These are phyloP conservation scores for Thermomucor indicae-seudaticae DNA, from an alignment of 371 early-diverging fungal genomes.

Conservation along the genomic window DNA sequence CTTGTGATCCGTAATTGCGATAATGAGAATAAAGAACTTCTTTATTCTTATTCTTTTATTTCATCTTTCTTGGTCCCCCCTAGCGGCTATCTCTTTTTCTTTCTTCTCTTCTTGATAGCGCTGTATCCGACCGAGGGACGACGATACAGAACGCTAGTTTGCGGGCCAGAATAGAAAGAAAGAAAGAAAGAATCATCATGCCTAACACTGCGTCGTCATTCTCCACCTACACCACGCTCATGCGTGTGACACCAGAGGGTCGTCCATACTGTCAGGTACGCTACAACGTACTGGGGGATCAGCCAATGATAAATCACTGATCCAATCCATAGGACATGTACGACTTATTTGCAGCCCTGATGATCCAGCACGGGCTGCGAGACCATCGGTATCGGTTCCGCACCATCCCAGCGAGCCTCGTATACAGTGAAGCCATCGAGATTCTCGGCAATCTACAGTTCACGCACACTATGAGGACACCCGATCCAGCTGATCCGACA, in stretches of 20 bases:
- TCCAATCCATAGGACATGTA: conserved; percentile 26
- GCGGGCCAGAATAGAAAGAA: neutral
- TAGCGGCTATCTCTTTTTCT: neutral
- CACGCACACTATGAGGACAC: conserved; percentile 45
- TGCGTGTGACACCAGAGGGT: conserved; percentile 32
- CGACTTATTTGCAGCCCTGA: conserved; percentile 41
- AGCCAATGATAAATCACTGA: neutral
- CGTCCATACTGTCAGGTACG: conserved; percentile 32
- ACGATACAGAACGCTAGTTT: too few species aligned
- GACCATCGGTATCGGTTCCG: conserved; percentile 49
- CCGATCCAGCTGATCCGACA: conserved; percentile 45
- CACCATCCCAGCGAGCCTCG: conserved; percentile 49
- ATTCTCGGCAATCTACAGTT: conserved; percentile 46
- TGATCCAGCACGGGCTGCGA: conserved; percentile 32
- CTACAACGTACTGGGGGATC: neutral
- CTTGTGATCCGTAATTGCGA: too few species aligned
- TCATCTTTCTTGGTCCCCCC: neutral
- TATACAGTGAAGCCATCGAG: conserved; percentile 49
- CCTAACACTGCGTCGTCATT: conserved; percentile 1
- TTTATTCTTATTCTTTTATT: neutral
- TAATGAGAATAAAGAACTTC: conserved; percentile 10
- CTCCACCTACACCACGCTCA: conserved; percentile 20
- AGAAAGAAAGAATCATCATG: too few species aligned
- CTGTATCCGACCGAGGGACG: too few species aligned
- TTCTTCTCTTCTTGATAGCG: neutral